Base-by-base conservation (phyloP, 306 rosid genomes). In the Begonia peltatifolia region DNA sequence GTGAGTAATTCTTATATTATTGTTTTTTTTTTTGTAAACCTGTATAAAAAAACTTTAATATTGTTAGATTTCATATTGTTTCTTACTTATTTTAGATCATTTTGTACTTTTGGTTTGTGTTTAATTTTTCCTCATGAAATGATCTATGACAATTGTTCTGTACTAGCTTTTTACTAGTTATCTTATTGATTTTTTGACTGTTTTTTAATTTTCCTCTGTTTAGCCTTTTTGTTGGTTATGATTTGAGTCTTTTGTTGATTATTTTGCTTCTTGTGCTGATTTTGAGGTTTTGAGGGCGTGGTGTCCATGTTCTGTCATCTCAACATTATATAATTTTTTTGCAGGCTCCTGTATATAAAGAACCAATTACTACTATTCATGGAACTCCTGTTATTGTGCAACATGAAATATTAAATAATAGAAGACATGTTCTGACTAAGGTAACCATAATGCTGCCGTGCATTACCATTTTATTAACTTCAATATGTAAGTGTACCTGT, bases 391-490 rank as follows among this genome's bases (percentile, higher is more conserved):
- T 77, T 62, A 75, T 86, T 55, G 94, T 83, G 66, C 92, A 83
- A 58, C 96, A 92, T 81, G 99, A 86, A 66, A 74, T 92, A 72
- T 65, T 92, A 67, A 92, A 86, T 76, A 92, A 86, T 64, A 86
- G 81, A 76, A 79, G 96, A 69, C 95, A 86, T 70, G 93, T 92
- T 64, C 64, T 92, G 81, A 92, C 99, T 6, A 86, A 83, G 99
- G 99, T 92, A 81, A 68, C 51, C 55, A 9, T 62, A 54, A 42
- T 67, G 17, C 7, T 9, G 1, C 12, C 0, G 10, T 48, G 38
- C 6, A 30, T 30, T 5, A 30, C 38, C 38, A 7, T 30, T 30
- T 30, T 30, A 30, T 30, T 30, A 30, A 30, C 9, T 30, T 30
- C 35, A 30, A 30, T 30, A 5, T 30, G 38, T 30, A 30, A 30